Percentiles rank a stretch among this genome's conserved stretches.
Conservation (phyloP, 495 filamentous ascomycete species). For the Penicillium soppii region DNA sequence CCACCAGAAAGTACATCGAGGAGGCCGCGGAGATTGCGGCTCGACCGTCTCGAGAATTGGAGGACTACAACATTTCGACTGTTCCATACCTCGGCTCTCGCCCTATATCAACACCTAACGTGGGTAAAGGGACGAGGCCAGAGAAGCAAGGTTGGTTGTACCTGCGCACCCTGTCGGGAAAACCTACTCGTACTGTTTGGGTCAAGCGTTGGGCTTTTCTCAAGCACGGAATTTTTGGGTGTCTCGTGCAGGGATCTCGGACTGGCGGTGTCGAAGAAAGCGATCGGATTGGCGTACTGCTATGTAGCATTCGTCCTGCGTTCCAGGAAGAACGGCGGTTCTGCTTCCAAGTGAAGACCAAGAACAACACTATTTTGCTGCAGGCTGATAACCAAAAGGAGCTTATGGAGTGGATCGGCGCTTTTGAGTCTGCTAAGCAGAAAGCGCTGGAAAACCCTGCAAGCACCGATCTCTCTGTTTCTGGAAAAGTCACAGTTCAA, state of each 20-base stretch:
- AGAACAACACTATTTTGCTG: constrained; percentile 82
- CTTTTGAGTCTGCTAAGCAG: constrained; percentile 90
- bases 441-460: constrained; percentile 79
- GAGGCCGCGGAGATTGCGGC: constrained; percentile 67
- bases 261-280: constrained; percentile 90
- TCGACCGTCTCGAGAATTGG: constrained; percentile 84
- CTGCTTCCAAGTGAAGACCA: constrained; percentile 98
- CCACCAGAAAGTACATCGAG: constrained; percentile 79
- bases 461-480: constrained; percentile 59
- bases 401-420: constrained; percentile 85
- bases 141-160: constrained; percentile 98
- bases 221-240: constrained; percentile 93
- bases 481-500: constrained; percentile 51
- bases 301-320: constrained; percentile 88
- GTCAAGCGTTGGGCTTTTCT: constrained; percentile 92
- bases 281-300: constrained; percentile 90
- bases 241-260: constrained; percentile 82
- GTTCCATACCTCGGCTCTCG: constrained; percentile 79
- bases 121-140: constrained; percentile 37
- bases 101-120: constrained; percentile 57
- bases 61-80: constrained; percentile 86
- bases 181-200: constrained; percentile 85
- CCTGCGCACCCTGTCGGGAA: constrained; percentile 76
- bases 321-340: constrained; percentile 92
- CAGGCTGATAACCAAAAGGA: constrained; percentile 92